Base-by-base conservation (phyloP, 768 basidiomycete species). In the Mycena capillaripes region DNA sequence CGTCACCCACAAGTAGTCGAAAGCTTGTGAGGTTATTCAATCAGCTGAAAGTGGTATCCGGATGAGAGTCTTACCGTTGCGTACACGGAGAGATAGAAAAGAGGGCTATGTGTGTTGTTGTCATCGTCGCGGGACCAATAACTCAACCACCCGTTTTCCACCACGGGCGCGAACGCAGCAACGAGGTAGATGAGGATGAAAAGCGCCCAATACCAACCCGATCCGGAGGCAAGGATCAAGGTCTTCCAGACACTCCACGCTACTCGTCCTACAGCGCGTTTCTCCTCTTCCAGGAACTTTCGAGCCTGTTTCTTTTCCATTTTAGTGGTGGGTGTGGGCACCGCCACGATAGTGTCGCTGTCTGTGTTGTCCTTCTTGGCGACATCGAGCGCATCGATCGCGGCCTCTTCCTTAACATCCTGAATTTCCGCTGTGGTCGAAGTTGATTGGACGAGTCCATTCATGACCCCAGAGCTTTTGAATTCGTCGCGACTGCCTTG, bases 281-380 rank as follows among this genome's bases (percentile, higher is more conserved):
- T 90, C 79, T 95, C 93, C 75, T 95, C 94, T 75, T 97, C 95
- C 9, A 96, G 83, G 57, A 97, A 86, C 79, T 96, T 97, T 40
- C 95, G 86, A 0, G 95, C 93, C 2, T 86, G 78, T 77, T 92
- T 93, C 79, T 86, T 89, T 58, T 80, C 79, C 17, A 76, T 76
- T 27, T 86, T 46, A 85, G 84, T 30, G 5, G 21, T n/a, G 8
- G 40, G 7, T n/a, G n/a, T n/a, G 1, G 42, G 21, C 32, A 44
- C 63, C 19, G 27, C 46, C 12, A 19, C 50, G 50, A 12, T 21
- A 23, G 42, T 44, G 9, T 29, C 66, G 6, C 40, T 23, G 8
- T 40, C 19, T 6, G 25, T n/a, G 34, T 17, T 21, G 53, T 27
- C 57, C n/a, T 58, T 55, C 29, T 29, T 14, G 25, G 52, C 17